phyloP scores from a whole-genome alignment of 176 grass and related monocot species.

The Triticum monococcum region DNA sequence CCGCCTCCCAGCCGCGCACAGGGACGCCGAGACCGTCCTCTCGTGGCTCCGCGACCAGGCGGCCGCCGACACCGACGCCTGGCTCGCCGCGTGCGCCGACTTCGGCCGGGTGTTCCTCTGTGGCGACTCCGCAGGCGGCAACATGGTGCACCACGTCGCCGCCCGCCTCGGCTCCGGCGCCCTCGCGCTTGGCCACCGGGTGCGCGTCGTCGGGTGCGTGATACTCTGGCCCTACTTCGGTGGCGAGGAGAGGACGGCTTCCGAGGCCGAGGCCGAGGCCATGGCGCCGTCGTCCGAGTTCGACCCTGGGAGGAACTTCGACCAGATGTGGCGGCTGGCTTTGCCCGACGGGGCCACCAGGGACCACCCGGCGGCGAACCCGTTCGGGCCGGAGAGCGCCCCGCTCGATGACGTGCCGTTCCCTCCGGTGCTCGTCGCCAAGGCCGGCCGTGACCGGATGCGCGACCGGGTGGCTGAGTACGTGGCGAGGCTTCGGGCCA shows the following conservation, averaged over 20 bases:
- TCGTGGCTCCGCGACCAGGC: slow-evolving; percentile 34
- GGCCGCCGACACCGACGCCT: neutral
- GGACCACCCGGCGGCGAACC: slow-evolving; percentile 52
- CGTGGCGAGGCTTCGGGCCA: slow-evolving; percentile 31
- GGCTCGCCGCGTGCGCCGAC: neutral
- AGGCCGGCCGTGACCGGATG: slow-evolving; percentile 46
- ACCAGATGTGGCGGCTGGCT: neutral
- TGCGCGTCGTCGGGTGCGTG: neutral
- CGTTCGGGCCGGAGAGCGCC: slow-evolving; percentile 48
- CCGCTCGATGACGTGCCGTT: slow-evolving; percentile 20
- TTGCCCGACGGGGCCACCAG: slow-evolving; percentile 26
- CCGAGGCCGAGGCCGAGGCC: neutral
- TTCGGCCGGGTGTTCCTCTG: neutral
- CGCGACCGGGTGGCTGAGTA: slow-evolving; percentile 58
- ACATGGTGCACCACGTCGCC: slow-evolving; percentile 92
- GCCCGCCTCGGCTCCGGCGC: slow-evolving; percentile 2
- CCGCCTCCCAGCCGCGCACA: slow-evolving; percentile 51
- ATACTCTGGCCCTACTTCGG: neutral
- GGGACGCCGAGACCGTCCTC: slow-evolving; percentile 35
- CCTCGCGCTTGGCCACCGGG: neutral
- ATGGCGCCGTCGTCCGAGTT: neutral
- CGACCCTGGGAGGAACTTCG: neutral
- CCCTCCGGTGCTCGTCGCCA: slow-evolving; percentile 32
- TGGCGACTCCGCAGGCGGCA: slow-evolving; percentile 48
- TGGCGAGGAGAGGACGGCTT: neutral